phyloP scores from a whole-genome alignment of 345 rosid genomes.

The Corchorus olitorius region DNA sequence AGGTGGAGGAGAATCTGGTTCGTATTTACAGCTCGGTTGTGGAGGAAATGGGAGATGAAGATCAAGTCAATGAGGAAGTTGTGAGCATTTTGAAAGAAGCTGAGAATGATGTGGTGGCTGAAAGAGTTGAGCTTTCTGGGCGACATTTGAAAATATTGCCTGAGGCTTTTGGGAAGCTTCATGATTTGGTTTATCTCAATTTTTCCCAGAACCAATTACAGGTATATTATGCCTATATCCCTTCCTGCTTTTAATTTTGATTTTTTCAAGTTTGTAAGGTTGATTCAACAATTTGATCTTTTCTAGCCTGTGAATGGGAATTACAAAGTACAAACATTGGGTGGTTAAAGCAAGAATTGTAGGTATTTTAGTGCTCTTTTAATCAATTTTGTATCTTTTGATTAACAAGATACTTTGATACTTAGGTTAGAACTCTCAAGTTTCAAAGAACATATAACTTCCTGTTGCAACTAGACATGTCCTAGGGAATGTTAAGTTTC shows the following conservation, averaged over 20 bases:
- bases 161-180: conserved; percentile 71
- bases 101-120: conserved; percentile 38
- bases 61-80: conserved; percentile 55
- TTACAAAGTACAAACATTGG: neutral
- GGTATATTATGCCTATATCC: conserved; percentile 41
- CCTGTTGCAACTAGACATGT: neutral
- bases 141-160: conserved; percentile 66
- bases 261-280: neutral
- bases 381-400: neutral
- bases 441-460: neutral
- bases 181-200: conserved; percentile 63
- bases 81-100: conserved; percentile 52
- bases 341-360: neutral
- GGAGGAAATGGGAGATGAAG: conserved; percentile 35
- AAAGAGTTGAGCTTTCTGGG: conserved; percentile 62
- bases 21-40: conserved; percentile 46
- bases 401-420: neutral
- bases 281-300: neutral
- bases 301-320: neutral
- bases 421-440: neutral
- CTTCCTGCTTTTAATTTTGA: no score
- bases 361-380: neutral
- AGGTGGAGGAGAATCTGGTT: conserved; percentile 64
- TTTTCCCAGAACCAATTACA: conserved; percentile 67
- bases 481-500: no score